Percentiles rank a stretch among this genome's conserved stretches.
phyloP scores from a whole-genome alignment of 345 rosid genomes.

The Hypericum androsaemum region DNA sequence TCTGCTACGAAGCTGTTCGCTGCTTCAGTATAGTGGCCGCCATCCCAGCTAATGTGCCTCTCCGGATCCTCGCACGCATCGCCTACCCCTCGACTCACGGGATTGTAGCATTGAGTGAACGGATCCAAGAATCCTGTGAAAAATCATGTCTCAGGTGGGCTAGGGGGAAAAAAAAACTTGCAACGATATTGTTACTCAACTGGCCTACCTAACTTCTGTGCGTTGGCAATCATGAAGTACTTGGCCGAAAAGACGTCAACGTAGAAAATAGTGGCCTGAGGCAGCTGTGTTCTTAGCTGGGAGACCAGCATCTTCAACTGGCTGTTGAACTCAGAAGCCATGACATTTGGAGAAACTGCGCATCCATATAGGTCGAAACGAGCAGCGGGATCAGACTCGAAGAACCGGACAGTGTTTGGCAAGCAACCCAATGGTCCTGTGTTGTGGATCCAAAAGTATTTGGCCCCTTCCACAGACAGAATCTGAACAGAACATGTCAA shows the following conservation, averaged over 20 bases:
- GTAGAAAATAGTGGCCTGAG: background rate
- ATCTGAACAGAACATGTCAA: conserved; percentile 1
- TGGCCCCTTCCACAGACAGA: conserved; percentile 10
- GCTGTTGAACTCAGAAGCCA: conserved; percentile 6
- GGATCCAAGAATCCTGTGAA: too few relatives aligned
- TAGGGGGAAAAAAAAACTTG: too few relatives aligned
- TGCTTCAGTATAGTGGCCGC: too few relatives aligned
- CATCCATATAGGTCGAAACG: conserved; percentile 1
- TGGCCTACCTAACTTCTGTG: background rate
- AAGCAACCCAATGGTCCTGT: conserved; percentile 8
- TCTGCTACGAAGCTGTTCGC: too few relatives aligned
- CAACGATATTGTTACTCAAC: too few relatives aligned
- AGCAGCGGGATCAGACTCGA: background rate
- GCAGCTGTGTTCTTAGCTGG: background rate
- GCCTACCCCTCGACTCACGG: too few relatives aligned
- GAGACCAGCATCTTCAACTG: conserved; percentile 1
- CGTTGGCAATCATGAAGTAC: background rate
- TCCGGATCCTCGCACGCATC: too few relatives aligned
- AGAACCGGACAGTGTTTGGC: background rate
- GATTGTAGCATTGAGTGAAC: too few relatives aligned
- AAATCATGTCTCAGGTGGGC: too few relatives aligned
- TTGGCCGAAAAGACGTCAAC: conserved; percentile 1
- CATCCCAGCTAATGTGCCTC: too few relatives aligned
- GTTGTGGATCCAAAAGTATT: conserved; percentile 6
- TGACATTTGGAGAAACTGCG: background rate